Evolutionary conservation across 495 filamentous ascomycete species (phyloP).

Genomic region (Penicillium flavigenum): DNA sequence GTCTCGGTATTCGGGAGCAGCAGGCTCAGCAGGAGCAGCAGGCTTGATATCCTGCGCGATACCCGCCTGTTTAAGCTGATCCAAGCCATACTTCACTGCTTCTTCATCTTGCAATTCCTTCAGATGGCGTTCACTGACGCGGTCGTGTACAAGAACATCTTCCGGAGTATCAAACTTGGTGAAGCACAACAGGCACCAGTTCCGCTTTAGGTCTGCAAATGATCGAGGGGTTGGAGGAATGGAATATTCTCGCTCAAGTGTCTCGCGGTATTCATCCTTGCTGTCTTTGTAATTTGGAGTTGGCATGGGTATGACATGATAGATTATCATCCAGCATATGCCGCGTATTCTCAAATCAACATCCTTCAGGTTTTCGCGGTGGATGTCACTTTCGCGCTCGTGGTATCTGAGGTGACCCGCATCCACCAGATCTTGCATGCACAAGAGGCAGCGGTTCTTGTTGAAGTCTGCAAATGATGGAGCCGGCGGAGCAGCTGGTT

Average conservation of each 20-base stretch:
- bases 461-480: constrained; percentile 71
- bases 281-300: neutral
- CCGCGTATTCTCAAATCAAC: constrained; percentile 58
- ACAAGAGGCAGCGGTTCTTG: constrained; percentile 74
- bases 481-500: constrained; percentile 18
- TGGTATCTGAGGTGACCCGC: constrained; percentile 69
- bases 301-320: neutral
- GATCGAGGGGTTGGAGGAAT: neutral
- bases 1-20: constrained; percentile 64
- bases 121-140: neutral
- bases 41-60: neutral
- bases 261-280: neutral
- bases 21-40: neutral
- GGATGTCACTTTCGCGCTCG: constrained; percentile 72
- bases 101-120: constrained; percentile 6
- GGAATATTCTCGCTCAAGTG: neutral
- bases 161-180: neutral
- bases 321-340: constrained; percentile 6
- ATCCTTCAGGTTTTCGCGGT: constrained; percentile 67
- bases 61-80: neutral
- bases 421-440: constrained; percentile 69
- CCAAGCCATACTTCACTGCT: neutral
- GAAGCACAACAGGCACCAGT: neutral
- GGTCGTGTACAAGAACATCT: neutral
- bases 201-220: neutral